These are phyloP conservation scores for Oidium heveae DNA, from an alignment of 2,329 filamentous ascomycete species.

Conservation along the genomic window DNA sequence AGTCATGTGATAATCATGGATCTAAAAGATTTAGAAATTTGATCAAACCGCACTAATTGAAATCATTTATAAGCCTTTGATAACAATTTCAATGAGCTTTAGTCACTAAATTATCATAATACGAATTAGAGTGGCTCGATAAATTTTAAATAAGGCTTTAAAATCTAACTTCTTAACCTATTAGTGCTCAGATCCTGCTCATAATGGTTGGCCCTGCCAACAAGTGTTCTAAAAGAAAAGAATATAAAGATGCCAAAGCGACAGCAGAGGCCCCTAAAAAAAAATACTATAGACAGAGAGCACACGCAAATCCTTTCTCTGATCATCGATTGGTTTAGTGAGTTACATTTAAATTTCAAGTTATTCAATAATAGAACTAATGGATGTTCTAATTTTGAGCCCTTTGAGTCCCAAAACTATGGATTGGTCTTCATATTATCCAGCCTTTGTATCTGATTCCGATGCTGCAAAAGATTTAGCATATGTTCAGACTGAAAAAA, in stretches of 20 bases:
- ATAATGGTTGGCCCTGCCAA: conserved; percentile 21
- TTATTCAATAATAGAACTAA: conserved; percentile 6
- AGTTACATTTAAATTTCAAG: conserved; percentile 12
- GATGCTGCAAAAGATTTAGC: conserved; percentile 12
- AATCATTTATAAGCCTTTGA: too few relatives aligned
- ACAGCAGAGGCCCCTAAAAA: conserved; percentile 47
- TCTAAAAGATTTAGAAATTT: too few relatives aligned
- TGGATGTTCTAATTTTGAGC: conserved; percentile 21
- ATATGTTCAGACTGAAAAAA: conserved; percentile 2
- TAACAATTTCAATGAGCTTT: too few relatives aligned
- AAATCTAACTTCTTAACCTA: too few relatives aligned
- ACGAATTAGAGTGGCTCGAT: too few relatives aligned
- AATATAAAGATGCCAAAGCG: conserved; percentile 31
- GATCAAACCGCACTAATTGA: too few relatives aligned
- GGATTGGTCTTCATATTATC: conserved; percentile 77
- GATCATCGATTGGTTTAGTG: conserved; percentile 82
- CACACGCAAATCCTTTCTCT: conserved; percentile 94
- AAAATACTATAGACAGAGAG: conserved; percentile 86
- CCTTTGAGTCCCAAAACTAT: conserved; percentile 57
- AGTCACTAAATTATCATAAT: too few relatives aligned
- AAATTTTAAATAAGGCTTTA: too few relatives aligned
- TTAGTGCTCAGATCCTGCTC: background rate
- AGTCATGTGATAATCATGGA: too few relatives aligned
- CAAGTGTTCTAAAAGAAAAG: conserved; percentile 40
- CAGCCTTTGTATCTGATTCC: conserved; percentile 33